phyloP scores from a whole-genome alignment of 2,329 filamentous ascomycete species.

The Xylariomycetidae sp. region DNA sequence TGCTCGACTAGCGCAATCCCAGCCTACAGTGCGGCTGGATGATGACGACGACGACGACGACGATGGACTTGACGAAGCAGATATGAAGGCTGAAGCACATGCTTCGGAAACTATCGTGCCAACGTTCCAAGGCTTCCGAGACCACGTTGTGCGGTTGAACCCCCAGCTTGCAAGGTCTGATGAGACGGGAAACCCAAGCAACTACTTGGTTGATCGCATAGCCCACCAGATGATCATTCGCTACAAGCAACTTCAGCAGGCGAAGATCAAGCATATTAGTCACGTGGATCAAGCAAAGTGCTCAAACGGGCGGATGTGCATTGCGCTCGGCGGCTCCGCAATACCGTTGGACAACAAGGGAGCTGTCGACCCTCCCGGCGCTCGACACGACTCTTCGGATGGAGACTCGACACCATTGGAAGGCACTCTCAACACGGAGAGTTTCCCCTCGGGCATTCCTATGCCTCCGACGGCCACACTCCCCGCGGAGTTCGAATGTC shows the following conservation, averaged over 20 bases:
- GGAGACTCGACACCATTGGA: constrained; percentile 65
- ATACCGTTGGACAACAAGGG: constrained; percentile 54
- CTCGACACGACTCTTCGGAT: constrained; percentile 52
- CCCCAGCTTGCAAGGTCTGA: constrained; percentile 51
- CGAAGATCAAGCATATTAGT: constrained; percentile 63
- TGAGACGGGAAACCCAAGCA: constrained; percentile 32
- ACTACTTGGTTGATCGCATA: constrained; percentile 70
- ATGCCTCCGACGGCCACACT: constrained; percentile 71
- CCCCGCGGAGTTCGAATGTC: constrained; percentile 85
- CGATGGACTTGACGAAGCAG: constrained; percentile 48
- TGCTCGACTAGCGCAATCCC: constrained; percentile 36
- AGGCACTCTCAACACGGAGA: constrained; percentile 62
- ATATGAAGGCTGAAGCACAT: constrained; percentile 55
- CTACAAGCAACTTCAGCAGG: constrained; percentile 69
- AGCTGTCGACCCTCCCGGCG: constrained; percentile 49
- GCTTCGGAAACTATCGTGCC: constrained; percentile 64
- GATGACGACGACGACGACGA: constrained; percentile 58
- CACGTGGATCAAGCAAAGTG: constrained; percentile 51
- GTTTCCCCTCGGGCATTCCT: constrained; percentile 75
- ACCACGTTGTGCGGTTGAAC: constrained; percentile 67
- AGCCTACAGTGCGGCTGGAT: constrained; percentile 40
- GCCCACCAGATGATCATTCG: constrained; percentile 73
- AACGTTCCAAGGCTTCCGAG: constrained; percentile 68
- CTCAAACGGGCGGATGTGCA: constrained; percentile 55
- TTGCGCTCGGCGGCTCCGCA: constrained; percentile 60